Evolutionary conservation across 305 asterid genomes (phyloP).

Genomic region (Caryopteris hybrid): DNA sequence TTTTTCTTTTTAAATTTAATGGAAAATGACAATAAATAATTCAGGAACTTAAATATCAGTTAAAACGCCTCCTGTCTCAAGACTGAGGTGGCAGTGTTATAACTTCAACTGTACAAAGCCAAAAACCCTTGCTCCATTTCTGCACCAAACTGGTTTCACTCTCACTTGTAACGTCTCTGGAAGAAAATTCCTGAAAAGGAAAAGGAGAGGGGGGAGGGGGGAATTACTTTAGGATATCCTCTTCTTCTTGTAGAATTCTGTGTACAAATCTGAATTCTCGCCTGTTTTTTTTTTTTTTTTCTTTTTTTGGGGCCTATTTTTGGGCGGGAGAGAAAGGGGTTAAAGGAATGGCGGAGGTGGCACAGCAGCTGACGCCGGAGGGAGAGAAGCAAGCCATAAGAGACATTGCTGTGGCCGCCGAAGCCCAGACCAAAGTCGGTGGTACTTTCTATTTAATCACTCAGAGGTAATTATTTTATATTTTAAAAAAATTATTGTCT

Average conservation of each 20-base stretch:
- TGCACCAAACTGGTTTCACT: constrained; percentile 1
- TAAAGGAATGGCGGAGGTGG: constrained; percentile 62
- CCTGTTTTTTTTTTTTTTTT: neutral
- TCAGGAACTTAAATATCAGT: neutral
- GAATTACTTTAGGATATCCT: neutral
- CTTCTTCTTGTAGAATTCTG: neutral
- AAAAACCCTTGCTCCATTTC: constrained; percentile 27
- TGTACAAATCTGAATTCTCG: neutral
- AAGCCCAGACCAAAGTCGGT: constrained; percentile 77
- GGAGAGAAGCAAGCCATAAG: constrained; percentile 76
- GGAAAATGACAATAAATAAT: neutral
- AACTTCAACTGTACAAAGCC: constrained; percentile 20
- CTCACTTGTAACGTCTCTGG: constrained; percentile 22
- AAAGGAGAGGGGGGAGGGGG: neutral
- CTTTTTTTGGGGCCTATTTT: too few relatives aligned
- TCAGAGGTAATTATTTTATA: constrained; percentile 50
- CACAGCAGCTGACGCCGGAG: constrained; percentile 74
- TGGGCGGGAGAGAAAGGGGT: constrained; percentile 13
- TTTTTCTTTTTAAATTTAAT: neutral
- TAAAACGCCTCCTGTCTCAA: constrained; percentile 6
- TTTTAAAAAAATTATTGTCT: too few relatives aligned
- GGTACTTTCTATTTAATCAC: constrained; percentile 80
- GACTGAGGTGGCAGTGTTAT: constrained; percentile 29
- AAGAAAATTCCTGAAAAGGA: neutral
- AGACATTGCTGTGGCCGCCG: constrained; percentile 73